Evolutionary conservation across 345 rosid species (phyloP), one percentile per base, ranked within the genome.

Genomic region (thale cress (Arabidopsis thaliana)): DNA sequence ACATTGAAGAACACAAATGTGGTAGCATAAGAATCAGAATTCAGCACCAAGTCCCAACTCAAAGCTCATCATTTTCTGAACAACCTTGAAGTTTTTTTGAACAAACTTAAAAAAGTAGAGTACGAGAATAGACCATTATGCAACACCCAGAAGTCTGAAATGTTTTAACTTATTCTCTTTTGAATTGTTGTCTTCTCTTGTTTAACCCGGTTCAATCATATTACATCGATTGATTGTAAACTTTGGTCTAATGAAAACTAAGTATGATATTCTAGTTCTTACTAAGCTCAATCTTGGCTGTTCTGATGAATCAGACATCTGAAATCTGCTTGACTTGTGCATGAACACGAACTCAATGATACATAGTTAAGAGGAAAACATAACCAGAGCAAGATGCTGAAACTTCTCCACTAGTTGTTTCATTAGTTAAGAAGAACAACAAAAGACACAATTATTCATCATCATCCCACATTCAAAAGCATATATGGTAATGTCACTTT

Each of bases 361-460:
- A 36, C 65, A 65, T 6, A 59, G 16, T 50, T 6, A 72, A 14
- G 30, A 13, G 37, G 49, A 56, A 65, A 22, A 74, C 51, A 37
- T 24, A 74, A 25, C 10, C 20, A 65, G 59, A 74, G 33, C 59
- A 65, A 66, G 12, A 57, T 4, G 5, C 45, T 36, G 67, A 28
- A 46, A 65, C 71, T 55, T 45, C 6, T 56, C 7, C 65, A 25
- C 50, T 42, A 44, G 5, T 37, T 37, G 13, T 40, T 48, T 51
- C 74, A 67, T 67, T 20, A 37, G 52, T 57, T 58, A 8, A 45
- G 60, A 65, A 59, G 58, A 65, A 65, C 2, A 65, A 49, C 32
- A 75, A 76, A 55, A 55, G 7, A 44, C 23, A 3, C 25, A 5
- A 76, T 70, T 77, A 77, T 77, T 77, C 67, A 75, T 64, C 46